Conservation (phyloP, 1,139 yeast species). For the Wickerhamomyces sp. region DNA sequence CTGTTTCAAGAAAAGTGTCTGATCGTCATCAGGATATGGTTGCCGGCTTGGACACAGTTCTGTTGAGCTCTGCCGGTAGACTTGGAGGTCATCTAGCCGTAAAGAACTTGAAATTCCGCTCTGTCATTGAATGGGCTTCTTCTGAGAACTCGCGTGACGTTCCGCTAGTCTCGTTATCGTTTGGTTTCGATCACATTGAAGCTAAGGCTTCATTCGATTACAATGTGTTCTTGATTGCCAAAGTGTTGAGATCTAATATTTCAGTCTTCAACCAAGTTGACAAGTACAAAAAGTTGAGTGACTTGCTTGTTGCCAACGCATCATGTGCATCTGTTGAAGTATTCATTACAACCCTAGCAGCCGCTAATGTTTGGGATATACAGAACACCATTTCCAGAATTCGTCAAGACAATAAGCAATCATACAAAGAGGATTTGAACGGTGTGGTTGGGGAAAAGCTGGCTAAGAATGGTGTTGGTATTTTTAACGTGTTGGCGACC, state of each 20-base stretch:
- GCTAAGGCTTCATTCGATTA: constrained; percentile 72
- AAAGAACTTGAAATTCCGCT: constrained; percentile 46
- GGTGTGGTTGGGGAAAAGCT: constrained; percentile 17
- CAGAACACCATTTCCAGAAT: constrained; percentile 66
- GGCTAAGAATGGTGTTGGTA: constrained; percentile 15
- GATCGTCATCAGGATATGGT: constrained; percentile 72
- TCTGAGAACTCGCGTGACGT: constrained; percentile 42
- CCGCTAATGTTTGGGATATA: constrained; percentile 76
- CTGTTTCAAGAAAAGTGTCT: constrained; percentile 59
- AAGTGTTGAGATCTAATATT: constrained; percentile 43
- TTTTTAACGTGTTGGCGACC: constrained; percentile 25
- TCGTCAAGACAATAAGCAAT: constrained; percentile 63
- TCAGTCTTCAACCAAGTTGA: constrained; percentile 68
- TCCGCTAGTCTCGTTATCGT: constrained; percentile 64
- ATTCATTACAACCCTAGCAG: constrained; percentile 77
- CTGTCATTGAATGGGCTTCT: constrained; percentile 68
- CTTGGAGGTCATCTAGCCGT: constrained; percentile 64
- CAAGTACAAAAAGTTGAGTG: constrained; percentile 40
- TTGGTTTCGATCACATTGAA: constrained; percentile 52
- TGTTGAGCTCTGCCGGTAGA: constrained; percentile 63
- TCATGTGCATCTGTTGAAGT: constrained; percentile 53
- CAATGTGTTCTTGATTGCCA: constrained; percentile 71
- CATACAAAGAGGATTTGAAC: constrained; percentile 62
- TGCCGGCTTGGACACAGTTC: constrained; percentile 51
- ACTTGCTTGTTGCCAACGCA: constrained; percentile 55